Base-by-base conservation (phyloP, 176 grass and related monocot genomes). In the Paspalum notatum region DNA sequence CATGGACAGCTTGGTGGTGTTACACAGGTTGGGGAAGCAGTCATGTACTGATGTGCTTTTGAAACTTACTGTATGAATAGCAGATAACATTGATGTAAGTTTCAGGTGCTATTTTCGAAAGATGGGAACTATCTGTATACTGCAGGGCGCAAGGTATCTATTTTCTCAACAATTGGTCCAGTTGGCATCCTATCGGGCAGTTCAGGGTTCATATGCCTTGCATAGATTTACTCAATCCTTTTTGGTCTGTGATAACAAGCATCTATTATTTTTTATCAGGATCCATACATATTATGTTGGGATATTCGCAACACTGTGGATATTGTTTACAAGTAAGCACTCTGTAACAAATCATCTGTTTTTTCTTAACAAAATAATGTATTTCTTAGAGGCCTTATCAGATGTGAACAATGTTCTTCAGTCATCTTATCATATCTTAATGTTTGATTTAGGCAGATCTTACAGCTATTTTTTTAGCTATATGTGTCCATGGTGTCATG, bases 281-380 rank as follows among this genome's bases (percentile, higher is more conserved):
- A 98, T 93, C 90, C 90, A 47, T 93, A 95, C 85, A 95, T 98
- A 89, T 80, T 98, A 76, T 98, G 95, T 85, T 98, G 95, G 95
- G 95, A 98, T 89, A 88, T 98, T 80, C 90, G 95, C 48, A 94
- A 98, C 68, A 98, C 92, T 48, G 86, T 89, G 71, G 87, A 69
- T 9, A 83, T 95, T 87, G 92, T 95, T 87, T 98, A 98, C 83
- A 90, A 95, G 95, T 98, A 89, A 93, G 95, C 81, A 63, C 60
- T 60, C 52, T 32, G 32, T 32, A 32, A 32, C 1, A 32, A 55
- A 68, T 49, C 13, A 46, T 81, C 7, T 62, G n/a, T 20, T 48
- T 79, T 42, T 39, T 42, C 21, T 58, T 46, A 26, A 61, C 21
- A 43, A 43, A 45, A 43, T 3, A 76, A 42, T 12, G 5, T 56